Base-by-base conservation (phyloP, 2,329 filamentous ascomycete species). In the Alternaria gaisen region DNA sequence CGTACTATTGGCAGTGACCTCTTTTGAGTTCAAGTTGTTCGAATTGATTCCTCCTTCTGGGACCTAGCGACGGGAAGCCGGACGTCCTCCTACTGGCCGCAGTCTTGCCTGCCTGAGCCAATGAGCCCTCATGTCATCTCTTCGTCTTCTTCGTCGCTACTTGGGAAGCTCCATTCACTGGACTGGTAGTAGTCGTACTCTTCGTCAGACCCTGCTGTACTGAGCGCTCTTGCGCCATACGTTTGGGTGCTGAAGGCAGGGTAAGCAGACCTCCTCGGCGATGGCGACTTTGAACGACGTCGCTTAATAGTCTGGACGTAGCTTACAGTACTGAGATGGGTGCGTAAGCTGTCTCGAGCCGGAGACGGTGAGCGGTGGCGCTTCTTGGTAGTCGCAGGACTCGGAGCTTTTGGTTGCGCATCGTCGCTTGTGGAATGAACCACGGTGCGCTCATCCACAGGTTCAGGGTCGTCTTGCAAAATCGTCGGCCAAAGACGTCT, bases 161-260 rank as follows among this genome's bases (percentile, higher is more conserved):
- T 59, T 12, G 59, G 44, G 11, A 61, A 61, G 40, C 53, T 60
- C 55, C 55, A 60, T 20, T 61, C 56, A 36, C 58, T 65, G 11
- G 60, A 67, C 43, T 61, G 52, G 6, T 52, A 34, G 43, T 64
- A 61, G 40, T 34, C 53, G 9, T 53, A 48, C 7, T 56, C 26
- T 1, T 48, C 34, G 5, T 58, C 50, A n/a, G 52, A 32, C 12
- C n/a, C 46, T 32, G 32, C 20, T 22, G 30, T 26, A 9, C n/a
- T 38, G 30, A 10, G 18, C 40, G 24, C 24, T 30, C 26, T 41
- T 18, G 32, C 26, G 12, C 36, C 42, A 24, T 20, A 38, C 12
- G 41, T 16, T 5, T 5, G 40, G n/a, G 26, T 22, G 22, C 30
- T 46, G 28, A 36, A 44, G 24, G 47, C 44, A 46, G 42, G 41